Evolutionary conservation across 129 eudicot genomes (phyloP), one percentile per base, ranked within the genome.

Genomic region (sunflower (Helianthus annuus)): DNA sequence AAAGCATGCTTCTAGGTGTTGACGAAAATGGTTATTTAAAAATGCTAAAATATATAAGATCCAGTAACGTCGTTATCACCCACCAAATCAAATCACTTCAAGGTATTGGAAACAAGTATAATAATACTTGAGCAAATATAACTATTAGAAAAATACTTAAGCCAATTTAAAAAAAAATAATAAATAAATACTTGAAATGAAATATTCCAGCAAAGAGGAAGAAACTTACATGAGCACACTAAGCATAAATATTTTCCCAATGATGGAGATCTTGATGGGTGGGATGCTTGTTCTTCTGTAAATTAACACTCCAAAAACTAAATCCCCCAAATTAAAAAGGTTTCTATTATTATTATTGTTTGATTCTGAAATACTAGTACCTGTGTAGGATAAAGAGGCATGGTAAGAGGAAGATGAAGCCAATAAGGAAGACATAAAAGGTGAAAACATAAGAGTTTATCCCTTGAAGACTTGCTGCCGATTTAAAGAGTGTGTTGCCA

Each of bases 361-460:
- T 29, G 64, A 12, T 29, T 57, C 38, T 57, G 63, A 10, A 57
- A 22, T 57, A 57, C 1, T 16, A 66, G 2, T 27, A 27, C 73
- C 69, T 69, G 59, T 68, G 52, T 46, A 69, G 38, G 69, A 84
- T 3, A 63, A 73, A 63, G 68, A 63, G 22, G 22, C 13, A 51
- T 68, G 83, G 88, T 32, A 84, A 70, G 69, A 84, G 75, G 42
- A 84, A 16, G 56, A 80, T 59, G 69, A 77, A 45, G 48, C 74
- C 82, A 8, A 84, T 27, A 12, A 71, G 66, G 40, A 72, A 66
- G 36, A 69, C 63, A 73, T 84, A 84, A 71, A 80, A 72, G 46
- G 82, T 75, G 72, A 83, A 83, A 57, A 83, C 87, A 66, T 57
- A 71, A 49, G 32, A 27, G 57, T 75, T 75, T 2, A 83, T n/a